A percentile compares a stretch with the other conserved stretches of the same genome.
Evolutionary conservation across 208 protist species (phyloP).

Genomic region (Crithidia sp.): DNA sequence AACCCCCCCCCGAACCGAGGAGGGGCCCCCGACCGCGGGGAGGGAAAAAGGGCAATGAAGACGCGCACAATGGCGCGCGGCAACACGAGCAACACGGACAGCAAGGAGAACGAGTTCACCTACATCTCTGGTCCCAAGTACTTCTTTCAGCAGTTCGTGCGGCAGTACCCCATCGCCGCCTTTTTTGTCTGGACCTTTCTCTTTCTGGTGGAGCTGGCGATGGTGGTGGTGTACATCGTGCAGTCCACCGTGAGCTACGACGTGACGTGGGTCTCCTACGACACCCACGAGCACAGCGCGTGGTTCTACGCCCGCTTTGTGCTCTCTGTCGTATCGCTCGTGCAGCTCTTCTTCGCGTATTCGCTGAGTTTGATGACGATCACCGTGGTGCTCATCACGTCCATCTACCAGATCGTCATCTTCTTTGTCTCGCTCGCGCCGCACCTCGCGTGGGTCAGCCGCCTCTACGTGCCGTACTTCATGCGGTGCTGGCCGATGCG

Average conservation of each 20-base stretch:
- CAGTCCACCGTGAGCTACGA: conserved; percentile 54
- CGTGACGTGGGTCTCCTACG: conserved; percentile 66
- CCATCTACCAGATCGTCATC: conserved; percentile 81
- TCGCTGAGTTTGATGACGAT: conserved; percentile 75
- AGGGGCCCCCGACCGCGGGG: no score
- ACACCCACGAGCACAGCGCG: conserved; percentile 44
- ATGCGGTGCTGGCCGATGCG: conserved; percentile 87
- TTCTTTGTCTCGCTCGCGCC: conserved; percentile 64
- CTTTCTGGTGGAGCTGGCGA: conserved; percentile 74
- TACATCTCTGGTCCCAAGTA: conserved; percentile 79
- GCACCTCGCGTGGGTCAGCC: conserved; percentile 63
- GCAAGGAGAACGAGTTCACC: conserved; percentile 46
- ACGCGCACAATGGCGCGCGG: conserved; percentile 10
- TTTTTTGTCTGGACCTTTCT: conserved; percentile 81
- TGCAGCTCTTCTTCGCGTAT: conserved; percentile 87
- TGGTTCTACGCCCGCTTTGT: conserved; percentile 74
- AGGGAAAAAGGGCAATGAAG: no score
- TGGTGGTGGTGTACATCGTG: conserved; percentile 74
- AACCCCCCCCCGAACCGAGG: no score
- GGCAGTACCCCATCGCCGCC: conserved; percentile 68
- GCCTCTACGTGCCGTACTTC: conserved; percentile 87
- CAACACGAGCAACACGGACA: conserved; percentile 12
- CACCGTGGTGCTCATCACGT: conserved; percentile 73
- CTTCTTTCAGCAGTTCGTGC: conserved; percentile 82
- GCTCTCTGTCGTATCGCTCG: conserved; percentile 72